A percentile compares a stretch with the other conserved stretches of the same genome.
Conservation (phyloP, 192 early-diverging fungal genomes). For the Coemansia sp. region DNA sequence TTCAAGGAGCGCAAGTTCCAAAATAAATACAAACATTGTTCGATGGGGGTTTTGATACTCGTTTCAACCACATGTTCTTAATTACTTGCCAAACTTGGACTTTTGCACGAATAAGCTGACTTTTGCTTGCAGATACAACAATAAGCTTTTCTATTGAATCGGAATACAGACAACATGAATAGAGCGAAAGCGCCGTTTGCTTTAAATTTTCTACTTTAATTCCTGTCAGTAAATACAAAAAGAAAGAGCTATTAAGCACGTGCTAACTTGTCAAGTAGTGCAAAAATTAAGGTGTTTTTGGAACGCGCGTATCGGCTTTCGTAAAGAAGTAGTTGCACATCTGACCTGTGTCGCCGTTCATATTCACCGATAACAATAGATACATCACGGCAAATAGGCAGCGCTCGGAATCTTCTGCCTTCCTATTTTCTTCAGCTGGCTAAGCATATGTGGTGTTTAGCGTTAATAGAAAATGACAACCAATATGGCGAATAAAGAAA, state of each 20-base stretch:
- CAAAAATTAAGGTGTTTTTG: conserved; percentile 3
- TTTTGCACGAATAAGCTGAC: neutral
- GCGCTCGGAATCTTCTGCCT: neutral
- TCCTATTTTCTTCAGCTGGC: neutral
- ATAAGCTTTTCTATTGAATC: neutral
- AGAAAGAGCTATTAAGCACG: neutral
- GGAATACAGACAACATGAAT: neutral
- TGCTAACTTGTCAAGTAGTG: neutral
- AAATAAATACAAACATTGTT: conserved; percentile 1
- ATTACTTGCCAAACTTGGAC: neutral
- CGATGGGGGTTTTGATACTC: neutral
- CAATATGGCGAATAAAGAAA: neutral
- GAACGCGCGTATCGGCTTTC: neutral
- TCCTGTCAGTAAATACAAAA: neutral
- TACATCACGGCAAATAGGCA: neutral
- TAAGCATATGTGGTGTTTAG: neutral
- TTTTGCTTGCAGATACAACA: neutral
- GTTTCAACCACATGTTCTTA: conserved; percentile 3
- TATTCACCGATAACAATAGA: conserved; percentile 1
- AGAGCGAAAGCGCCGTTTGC: neutral
- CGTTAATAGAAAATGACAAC: conserved; percentile 1
- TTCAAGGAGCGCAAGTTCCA: neutral
- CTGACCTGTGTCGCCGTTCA: neutral
- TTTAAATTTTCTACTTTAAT: neutral
- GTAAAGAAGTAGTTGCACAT: neutral